Percentiles rank a stretch among this genome's conserved stretches.
Conservation (phyloP, 192 early-diverging fungal species). For the Allomyces arbusculus region DNA sequence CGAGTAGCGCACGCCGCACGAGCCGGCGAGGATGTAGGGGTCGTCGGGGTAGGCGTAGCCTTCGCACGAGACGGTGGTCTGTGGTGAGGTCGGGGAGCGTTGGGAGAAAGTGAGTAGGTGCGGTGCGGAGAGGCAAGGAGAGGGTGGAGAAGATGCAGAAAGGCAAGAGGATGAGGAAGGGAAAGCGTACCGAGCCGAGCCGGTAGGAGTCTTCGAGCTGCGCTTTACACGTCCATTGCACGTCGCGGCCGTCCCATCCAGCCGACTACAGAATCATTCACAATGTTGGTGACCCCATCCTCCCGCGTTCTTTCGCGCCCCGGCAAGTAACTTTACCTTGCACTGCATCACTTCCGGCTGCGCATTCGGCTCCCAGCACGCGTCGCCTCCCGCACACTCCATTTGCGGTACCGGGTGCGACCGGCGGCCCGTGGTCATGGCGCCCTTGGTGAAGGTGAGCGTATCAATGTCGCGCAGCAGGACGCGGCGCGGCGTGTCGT, state of each 20-base stretch:
- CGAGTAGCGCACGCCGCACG: constrained; percentile 18
- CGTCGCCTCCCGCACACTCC: constrained; percentile 20
- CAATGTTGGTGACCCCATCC: too few species aligned
- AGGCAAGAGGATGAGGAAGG: too few species aligned
- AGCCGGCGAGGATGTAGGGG: constrained; percentile 18
- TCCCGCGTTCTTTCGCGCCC: too few species aligned
- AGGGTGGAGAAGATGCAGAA: too few species aligned
- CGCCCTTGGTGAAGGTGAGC: constrained; percentile 11
- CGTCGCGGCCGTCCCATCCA: constrained; percentile 8
- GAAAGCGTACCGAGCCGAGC: constrained; percentile 6
- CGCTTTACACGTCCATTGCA: constrained; percentile 22
- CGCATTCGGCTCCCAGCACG: constrained; percentile 5
- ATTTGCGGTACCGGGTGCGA: constrained; percentile 17
- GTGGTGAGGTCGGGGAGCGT: background rate
- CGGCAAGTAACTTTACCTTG: background rate
- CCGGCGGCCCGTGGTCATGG: constrained; percentile 16
- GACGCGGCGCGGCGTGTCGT: constrained; percentile 3
- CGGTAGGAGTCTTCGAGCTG: constrained; percentile 17
- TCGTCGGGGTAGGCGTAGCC: constrained; percentile 20
- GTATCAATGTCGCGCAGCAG: constrained; percentile 13
- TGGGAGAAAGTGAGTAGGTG: too few species aligned
- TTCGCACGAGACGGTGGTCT: constrained; percentile 22
- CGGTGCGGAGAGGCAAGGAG: too few species aligned
- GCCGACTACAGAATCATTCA: constrained; percentile 10
- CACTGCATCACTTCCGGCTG: constrained; percentile 17